Percentiles rank a stretch among this genome's conserved stretches.
These are phyloP conservation scores for Nigrospora oryzae DNA, from an alignment of 2,329 filamentous ascomycete species.

Conservation along the genomic window DNA sequence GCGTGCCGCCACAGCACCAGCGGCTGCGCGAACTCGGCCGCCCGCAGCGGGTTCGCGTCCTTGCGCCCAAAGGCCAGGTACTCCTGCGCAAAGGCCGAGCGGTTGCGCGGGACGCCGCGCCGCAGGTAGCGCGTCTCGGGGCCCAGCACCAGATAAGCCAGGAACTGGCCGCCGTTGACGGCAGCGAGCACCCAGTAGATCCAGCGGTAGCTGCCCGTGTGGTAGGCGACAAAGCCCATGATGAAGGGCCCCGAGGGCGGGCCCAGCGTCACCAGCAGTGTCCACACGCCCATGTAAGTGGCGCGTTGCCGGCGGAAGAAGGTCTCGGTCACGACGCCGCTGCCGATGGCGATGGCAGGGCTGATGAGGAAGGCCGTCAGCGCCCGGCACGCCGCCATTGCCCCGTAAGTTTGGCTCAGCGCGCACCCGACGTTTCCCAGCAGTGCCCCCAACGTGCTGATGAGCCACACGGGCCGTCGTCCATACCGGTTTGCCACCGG, in stretches of 20 bases:
- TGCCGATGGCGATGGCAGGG: slow-evolving; percentile 45
- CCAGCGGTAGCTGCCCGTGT: slow-evolving; percentile 43
- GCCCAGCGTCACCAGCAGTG: slow-evolving; percentile 20
- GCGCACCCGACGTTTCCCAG: slow-evolving; percentile 46
- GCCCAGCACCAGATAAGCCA: slow-evolving; percentile 46
- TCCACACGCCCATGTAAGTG: slow-evolving; percentile 51
- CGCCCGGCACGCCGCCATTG: slow-evolving; percentile 43
- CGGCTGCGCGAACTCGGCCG: slow-evolving; percentile 43
- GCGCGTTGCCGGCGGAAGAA: slow-evolving; percentile 48
- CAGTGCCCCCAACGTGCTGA: slow-evolving; percentile 36
- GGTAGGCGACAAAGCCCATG: slow-evolving; percentile 37
- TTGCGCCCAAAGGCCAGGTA: slow-evolving; percentile 38
- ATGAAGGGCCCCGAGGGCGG: slow-evolving; percentile 22
- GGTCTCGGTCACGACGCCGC: slow-evolving; percentile 47
- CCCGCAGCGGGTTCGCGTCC: slow-evolving; percentile 38
- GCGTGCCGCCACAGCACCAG: slow-evolving; percentile 30
- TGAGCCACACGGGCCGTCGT: slow-evolving; percentile 43
- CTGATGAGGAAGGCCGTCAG: slow-evolving; percentile 47
- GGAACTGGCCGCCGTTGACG: slow-evolving; percentile 46
- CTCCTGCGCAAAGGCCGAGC: slow-evolving; percentile 32
- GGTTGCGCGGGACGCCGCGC: slow-evolving; percentile 22
- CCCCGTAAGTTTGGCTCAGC: slow-evolving; percentile 34
- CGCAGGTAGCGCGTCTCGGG: slow-evolving; percentile 45
- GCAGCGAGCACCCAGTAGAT: slow-evolving; percentile 51
- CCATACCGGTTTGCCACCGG: slow-evolving; percentile 45